A percentile compares a stretch with the other conserved stretches of the same genome.
Conservation (phyloP, 2,329 filamentous ascomycete genomes). For the Apiospora sp. region DNA sequence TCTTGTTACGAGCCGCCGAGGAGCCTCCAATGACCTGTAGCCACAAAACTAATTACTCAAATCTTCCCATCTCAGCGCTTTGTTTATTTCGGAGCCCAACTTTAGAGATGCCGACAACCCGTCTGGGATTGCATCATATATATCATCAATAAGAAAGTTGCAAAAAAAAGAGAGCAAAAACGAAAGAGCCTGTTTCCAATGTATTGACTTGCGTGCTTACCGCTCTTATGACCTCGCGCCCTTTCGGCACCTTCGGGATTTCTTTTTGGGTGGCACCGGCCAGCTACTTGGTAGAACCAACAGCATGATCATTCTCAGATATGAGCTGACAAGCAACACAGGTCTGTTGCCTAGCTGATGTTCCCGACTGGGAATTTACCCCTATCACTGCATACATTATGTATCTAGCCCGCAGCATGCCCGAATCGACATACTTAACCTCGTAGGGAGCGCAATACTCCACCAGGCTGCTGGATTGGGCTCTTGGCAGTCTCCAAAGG, state of each 20-base stretch:
- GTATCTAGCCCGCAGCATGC: neutral
- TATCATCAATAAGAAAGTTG: neutral
- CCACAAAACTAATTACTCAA: neutral
- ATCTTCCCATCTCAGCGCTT: neutral
- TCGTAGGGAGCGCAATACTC: neutral
- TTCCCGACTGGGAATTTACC: neutral
- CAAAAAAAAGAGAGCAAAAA: neutral
- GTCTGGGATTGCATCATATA: constrained; percentile 11
- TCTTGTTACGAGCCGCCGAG: neutral
- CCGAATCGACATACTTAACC: neutral
- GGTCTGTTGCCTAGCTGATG: neutral
- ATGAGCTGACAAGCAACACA: constrained; percentile 5
- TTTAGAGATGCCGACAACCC: neutral
- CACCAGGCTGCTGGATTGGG: neutral
- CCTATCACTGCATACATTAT: neutral
- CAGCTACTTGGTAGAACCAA: neutral
- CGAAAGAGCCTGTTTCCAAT: neutral
- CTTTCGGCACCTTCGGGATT: neutral
- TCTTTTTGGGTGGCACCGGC: neutral
- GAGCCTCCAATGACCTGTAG: constrained; percentile 3
- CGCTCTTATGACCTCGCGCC: neutral
- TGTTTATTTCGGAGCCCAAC: constrained; percentile 9
- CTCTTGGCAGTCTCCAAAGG: constrained; percentile 1
- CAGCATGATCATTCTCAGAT: neutral
- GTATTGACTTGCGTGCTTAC: neutral